These are phyloP conservation scores for Paramecium caudatum DNA, from an alignment of 73 alveolate species.

Conservation along the genomic window DNA sequence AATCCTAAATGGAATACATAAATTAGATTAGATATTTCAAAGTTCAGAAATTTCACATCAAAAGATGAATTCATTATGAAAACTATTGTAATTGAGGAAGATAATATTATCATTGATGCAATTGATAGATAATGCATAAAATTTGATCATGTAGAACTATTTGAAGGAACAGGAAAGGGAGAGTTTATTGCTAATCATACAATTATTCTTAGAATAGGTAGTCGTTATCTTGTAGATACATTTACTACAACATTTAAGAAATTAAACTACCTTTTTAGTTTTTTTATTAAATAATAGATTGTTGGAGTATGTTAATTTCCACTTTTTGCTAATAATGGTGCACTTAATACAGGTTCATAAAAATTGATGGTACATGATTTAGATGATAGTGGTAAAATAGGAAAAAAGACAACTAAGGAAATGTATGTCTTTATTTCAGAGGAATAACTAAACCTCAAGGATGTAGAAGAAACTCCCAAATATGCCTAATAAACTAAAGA, in stretches of 20 bases:
- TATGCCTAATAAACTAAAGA: slow-evolving; percentile 58
- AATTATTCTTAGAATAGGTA: slow-evolving; percentile 35
- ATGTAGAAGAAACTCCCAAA: slow-evolving; percentile 59
- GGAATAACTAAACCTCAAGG: slow-evolving; percentile 10
- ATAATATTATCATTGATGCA: slow-evolving; percentile 6
- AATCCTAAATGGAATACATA: slow-evolving; percentile 63
- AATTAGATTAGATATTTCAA: slow-evolving; percentile 5
- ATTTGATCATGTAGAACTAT: slow-evolving; percentile 18
- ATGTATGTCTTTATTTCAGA: slow-evolving; percentile 26
- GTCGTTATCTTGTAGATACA: slow-evolving; percentile 9
- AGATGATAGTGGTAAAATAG: slow-evolving; percentile 19
- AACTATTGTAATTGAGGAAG: neutral
- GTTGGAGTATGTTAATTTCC: slow-evolving; percentile 17
- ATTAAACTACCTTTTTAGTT: neutral
- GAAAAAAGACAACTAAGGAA: slow-evolving; percentile 32
- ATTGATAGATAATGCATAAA: slow-evolving; percentile 50
- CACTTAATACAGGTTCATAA: slow-evolving; percentile 1
- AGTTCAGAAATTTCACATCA: neutral
- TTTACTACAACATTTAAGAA: neutral
- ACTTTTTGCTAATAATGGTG: neutral
- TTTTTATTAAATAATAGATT: neutral
- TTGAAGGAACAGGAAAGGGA: slow-evolving; percentile 43
- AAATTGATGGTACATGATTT: slow-evolving; percentile 25
- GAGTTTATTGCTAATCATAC: slow-evolving; percentile 48
- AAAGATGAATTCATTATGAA: slow-evolving; percentile 42